Conservation (phyloP, 2,329 filamentous ascomycete genomes). For the Neophaeococcomyces mojaviensis region DNA sequence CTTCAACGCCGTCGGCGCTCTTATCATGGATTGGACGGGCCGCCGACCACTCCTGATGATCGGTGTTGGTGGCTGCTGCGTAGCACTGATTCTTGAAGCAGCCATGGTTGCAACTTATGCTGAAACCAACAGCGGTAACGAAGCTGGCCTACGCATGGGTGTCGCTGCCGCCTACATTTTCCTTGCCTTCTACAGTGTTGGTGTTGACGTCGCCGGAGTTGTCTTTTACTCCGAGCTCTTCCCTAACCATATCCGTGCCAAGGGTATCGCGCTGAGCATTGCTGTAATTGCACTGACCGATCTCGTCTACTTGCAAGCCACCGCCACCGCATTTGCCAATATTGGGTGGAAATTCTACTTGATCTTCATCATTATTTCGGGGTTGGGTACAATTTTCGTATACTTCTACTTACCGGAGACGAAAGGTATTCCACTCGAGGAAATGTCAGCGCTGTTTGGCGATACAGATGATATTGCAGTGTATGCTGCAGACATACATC, state of each 20-base stretch:
- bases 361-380: slow-evolving; percentile 17
- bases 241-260: slow-evolving; percentile 18
- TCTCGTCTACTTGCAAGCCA: slow-evolving; percentile 12
- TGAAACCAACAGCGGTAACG: slow-evolving; percentile 9
- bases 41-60: slow-evolving; percentile 24
- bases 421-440: slow-evolving; percentile 28
- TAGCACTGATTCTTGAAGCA: slow-evolving; percentile 15
- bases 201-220: slow-evolving; percentile 17
- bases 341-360: slow-evolving; percentile 29
- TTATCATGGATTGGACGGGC: slow-evolving; percentile 19
- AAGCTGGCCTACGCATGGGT: slow-evolving; percentile 16
- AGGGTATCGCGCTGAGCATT: slow-evolving; percentile 18
- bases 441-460: slow-evolving; percentile 31
- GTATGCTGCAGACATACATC: slow-evolving; percentile 15
- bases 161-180: slow-evolving; percentile 55
- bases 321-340: slow-evolving; percentile 26
- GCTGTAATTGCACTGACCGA: slow-evolving; percentile 15
- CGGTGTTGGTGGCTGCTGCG: slow-evolving; percentile 16
- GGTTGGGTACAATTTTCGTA: slow-evolving; percentile 2
- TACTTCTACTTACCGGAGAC: slow-evolving; percentile 24
- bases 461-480: slow-evolving; percentile 15
- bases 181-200: slow-evolving; percentile 16
- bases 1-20: slow-evolving; percentile 15
- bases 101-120: slow-evolving; percentile 19
- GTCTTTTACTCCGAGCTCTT: slow-evolving; percentile 21